These are phyloP conservation scores for Mycosphaerella arachidis DNA, from an alignment of 2,329 filamentous ascomycete genomes.

Conservation along the genomic window DNA sequence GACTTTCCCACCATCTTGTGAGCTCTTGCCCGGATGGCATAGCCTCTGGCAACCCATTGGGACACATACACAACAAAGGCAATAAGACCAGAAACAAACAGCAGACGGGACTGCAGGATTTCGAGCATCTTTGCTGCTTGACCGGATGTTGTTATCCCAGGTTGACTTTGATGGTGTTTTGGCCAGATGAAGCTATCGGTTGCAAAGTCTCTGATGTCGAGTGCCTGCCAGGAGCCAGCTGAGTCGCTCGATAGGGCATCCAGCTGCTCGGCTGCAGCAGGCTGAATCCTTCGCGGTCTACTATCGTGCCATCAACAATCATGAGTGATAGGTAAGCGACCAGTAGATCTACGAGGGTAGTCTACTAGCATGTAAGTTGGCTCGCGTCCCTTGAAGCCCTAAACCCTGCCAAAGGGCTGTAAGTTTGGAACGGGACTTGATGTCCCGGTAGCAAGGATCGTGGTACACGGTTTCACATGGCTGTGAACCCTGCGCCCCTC, in stretches of 20 bases:
- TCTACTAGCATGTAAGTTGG: too few relatives aligned
- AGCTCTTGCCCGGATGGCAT: conserved; percentile 1
- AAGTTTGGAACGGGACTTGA: background rate
- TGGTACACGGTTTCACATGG: background rate
- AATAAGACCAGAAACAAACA: background rate
- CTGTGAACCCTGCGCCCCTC: background rate
- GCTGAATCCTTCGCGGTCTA: background rate
- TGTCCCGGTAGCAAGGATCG: background rate
- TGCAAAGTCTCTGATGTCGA: too few relatives aligned
- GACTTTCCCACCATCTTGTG: conserved; percentile 3
- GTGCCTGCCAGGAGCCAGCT: background rate
- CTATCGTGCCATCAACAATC: background rate
- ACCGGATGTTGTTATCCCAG: background rate
- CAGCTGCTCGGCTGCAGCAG: background rate
- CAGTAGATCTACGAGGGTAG: too few relatives aligned
- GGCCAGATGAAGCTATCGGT: background rate
- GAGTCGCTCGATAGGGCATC: background rate
- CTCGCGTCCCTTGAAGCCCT: too few relatives aligned
- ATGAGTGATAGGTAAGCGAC: background rate
- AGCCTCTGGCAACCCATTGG: conserved; percentile 4
- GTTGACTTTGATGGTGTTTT: background rate
- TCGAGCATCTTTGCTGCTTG: background rate
- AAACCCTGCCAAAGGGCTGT: too few relatives aligned
- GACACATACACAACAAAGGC: background rate
- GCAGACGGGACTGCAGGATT: background rate